Percentiles rank a stretch among this genome's conserved stretches.
Evolutionary conservation across 345 rosid species (phyloP).

Genomic region (Durio zibethinus): DNA sequence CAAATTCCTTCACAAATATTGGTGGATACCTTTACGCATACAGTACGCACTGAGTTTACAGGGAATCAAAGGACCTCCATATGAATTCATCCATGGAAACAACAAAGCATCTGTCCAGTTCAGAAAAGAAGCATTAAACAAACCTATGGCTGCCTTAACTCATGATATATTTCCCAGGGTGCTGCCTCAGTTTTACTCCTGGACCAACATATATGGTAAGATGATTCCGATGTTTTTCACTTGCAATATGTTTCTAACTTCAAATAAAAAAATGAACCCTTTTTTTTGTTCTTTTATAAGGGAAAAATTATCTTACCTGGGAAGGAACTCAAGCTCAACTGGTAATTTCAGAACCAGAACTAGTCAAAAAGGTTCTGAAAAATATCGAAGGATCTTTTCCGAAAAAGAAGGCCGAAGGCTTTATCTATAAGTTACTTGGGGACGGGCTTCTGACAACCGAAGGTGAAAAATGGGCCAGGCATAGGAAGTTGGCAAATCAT

Average conservation of each 20-base stretch:
- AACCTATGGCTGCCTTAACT: constrained; percentile 24
- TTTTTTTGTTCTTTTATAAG: constrained; percentile 1
- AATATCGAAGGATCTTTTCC: constrained; percentile 26
- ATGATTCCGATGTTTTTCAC: neutral
- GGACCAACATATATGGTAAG: constrained; percentile 32
- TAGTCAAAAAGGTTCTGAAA: constrained; percentile 40
- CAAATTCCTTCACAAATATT: constrained; percentile 21
- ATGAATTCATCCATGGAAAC: constrained; percentile 37
- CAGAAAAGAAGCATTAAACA: constrained; percentile 9
- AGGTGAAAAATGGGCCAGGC: constrained; percentile 44
- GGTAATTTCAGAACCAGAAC: constrained; percentile 35
- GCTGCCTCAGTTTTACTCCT: constrained; percentile 25
- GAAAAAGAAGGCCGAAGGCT: constrained; percentile 16
- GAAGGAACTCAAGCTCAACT: constrained; percentile 33
- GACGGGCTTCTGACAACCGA: constrained; percentile 32
- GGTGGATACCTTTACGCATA: constrained; percentile 29
- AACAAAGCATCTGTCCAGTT: constrained; percentile 22
- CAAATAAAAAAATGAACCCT: no score
- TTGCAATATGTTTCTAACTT: neutral
- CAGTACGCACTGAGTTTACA: constrained; percentile 16
- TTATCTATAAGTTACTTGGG: constrained; percentile 31
- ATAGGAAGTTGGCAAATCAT: constrained; percentile 42
- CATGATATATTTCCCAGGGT: constrained; percentile 24
- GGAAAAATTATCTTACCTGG: constrained; percentile 38
- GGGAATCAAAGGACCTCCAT: constrained; percentile 38